Conservation (phyloP, 2,329 filamentous ascomycete genomes). For the Camillea tinctor region DNA sequence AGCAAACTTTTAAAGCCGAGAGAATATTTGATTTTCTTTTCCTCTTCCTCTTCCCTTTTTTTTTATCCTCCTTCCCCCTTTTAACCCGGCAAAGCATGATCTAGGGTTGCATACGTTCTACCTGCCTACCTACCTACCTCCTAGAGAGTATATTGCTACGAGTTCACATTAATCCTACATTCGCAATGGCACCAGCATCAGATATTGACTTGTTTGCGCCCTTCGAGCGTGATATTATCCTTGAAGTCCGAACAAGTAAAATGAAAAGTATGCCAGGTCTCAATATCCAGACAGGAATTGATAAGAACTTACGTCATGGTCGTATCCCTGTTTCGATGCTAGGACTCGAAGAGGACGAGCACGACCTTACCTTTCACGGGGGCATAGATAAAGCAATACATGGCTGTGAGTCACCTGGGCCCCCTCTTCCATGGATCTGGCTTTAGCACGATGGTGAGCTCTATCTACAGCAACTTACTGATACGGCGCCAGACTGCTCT, state of each 20-base stretch:
- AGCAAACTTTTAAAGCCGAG: background rate
- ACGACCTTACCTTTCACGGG: constrained; percentile 61
- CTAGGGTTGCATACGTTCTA: background rate
- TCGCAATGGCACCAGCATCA: constrained; percentile 23
- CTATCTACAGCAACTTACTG: background rate
- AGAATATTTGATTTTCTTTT: constrained; percentile 1
- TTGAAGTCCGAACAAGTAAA: constrained; percentile 56
- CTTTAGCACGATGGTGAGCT: background rate
- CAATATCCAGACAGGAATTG: constrained; percentile 54
- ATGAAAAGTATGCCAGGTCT: constrained; percentile 55
- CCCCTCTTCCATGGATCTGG: background rate
- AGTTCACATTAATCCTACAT: background rate
- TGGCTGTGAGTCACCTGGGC: constrained; percentile 43
- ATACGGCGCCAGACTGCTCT: constrained; percentile 49
- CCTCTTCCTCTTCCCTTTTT: background rate
- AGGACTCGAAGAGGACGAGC: constrained; percentile 60
- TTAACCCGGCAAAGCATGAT: background rate
- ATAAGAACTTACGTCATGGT: constrained; percentile 46
- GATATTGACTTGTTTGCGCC: constrained; percentile 41
- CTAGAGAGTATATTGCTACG: background rate
- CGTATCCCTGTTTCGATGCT: constrained; percentile 45
- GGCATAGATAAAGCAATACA: constrained; percentile 64
- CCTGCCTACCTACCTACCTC: background rate
- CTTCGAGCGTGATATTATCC: constrained; percentile 47
- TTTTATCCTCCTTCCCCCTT: too few relatives aligned